Base-by-base conservation (phyloP, 768 basidiomycete species). In the Kwoniella mangroviensis region DNA sequence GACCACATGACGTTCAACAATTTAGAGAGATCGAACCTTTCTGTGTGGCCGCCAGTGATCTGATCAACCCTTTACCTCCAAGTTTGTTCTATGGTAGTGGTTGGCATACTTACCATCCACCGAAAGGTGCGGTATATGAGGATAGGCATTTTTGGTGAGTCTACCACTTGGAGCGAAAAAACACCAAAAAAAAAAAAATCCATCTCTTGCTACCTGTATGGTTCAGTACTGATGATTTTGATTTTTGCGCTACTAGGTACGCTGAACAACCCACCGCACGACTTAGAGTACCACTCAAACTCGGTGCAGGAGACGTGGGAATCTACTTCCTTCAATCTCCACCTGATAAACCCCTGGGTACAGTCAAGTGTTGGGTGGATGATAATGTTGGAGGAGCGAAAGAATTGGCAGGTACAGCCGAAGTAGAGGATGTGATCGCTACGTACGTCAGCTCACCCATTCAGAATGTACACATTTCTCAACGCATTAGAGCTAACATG, bases 41-140 rank as follows among this genome's bases (percentile, higher is more conserved):
- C 85, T 98, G 97, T 83, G 94, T 93, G 0, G 91, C 90, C 22
- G 97, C 97, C n/a, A 96, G 98, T 83, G 95, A 99, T 82, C 86
- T 98, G 62, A 93, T 99, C 83, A 98, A 98, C 84, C 97, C 97
- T 1, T 87, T 98, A 0, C 96, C 96, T n/a, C 89, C 90, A 0
- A 92, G 92, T 40, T 84, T 98, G 75, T 98, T 98, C 85, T 92
- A 91, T 71, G 97, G 94, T 40, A 90, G 91, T 0, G 97, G 97
- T 6, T 99, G 96, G 96, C 86, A 87, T 70, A 88, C 88, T 0
- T 88, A 87, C 77, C 92, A 94, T 82, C 93, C 91, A 0, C 82
- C 87, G 1, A 84, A 86, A 67, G 69, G 60, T 81, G 86, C 57
- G 34, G 77, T 82, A 81, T 77, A 88, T 85, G 67, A 87, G 85